Evolutionary conservation across 164 flowering plant species (phyloP).

Genomic region (Chimonanthus salicifolius): DNA sequence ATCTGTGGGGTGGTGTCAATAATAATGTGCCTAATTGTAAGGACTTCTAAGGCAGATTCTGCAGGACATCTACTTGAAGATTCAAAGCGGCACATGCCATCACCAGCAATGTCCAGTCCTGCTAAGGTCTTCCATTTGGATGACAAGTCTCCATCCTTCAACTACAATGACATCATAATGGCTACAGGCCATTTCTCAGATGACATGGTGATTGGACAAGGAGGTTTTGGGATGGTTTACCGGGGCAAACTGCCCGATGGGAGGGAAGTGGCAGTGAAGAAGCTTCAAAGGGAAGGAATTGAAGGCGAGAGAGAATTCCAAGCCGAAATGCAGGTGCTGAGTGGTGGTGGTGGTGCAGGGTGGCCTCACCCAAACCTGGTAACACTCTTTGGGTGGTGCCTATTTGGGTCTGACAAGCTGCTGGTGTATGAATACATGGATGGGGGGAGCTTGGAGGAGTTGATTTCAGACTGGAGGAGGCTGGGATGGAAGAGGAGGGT

Average conservation of each 20-base stretch:
- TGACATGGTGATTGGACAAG: slow-evolving; percentile 58
- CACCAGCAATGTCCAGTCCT: slow-evolving; percentile 46
- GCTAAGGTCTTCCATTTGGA: slow-evolving; percentile 56
- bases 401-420: slow-evolving; percentile 57
- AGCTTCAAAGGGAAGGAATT: slow-evolving; percentile 65
- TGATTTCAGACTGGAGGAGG: slow-evolving; percentile 37
- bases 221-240: slow-evolving; percentile 83
- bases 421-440: slow-evolving; percentile 83
- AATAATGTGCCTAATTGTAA: slow-evolving; percentile 4
- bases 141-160: slow-evolving; percentile 56
- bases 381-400: slow-evolving; percentile 85
- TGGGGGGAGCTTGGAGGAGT: slow-evolving; percentile 86
- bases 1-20: slow-evolving; percentile 28
- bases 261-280: slow-evolving; percentile 75
- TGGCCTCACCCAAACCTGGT: slow-evolving; percentile 94
- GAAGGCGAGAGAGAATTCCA: slow-evolving; percentile 83
- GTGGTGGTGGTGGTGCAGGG: slow-evolving; percentile 44
- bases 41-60: not conserved
- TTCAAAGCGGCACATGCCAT: slow-evolving; percentile 32
- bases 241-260: slow-evolving; percentile 74
- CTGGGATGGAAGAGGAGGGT: slow-evolving; percentile 56
- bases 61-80: slow-evolving; percentile 28
- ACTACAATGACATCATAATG: slow-evolving; percentile 56
- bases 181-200: slow-evolving; percentile 73
- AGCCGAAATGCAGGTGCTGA: slow-evolving; percentile 83